A percentile compares a stretch with the other conserved stretches of the same genome.
Conservation (phyloP, 2,329 filamentous ascomycete species). For the Dactylellina leptospora region DNA sequence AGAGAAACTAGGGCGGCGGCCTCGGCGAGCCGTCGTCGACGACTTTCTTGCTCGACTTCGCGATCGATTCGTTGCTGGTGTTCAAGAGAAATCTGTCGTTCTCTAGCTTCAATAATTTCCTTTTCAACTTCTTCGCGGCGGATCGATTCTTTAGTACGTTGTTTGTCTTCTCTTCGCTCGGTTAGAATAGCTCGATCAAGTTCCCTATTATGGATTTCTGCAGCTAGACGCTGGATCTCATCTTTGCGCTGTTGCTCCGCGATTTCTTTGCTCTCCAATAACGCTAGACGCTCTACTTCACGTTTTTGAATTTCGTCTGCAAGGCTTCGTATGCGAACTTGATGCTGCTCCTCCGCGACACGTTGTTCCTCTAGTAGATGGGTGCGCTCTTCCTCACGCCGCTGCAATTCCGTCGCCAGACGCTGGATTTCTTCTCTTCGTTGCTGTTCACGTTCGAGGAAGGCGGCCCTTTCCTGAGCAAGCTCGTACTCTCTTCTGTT, state of each 20-base stretch:
- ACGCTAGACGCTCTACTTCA: conserved; percentile 30
- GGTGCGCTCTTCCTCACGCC: conserved; percentile 40
- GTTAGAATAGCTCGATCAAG: conserved; percentile 44
- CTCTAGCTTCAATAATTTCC: conserved; percentile 31
- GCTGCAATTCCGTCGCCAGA: conserved; percentile 28
- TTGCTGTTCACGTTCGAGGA: conserved; percentile 39
- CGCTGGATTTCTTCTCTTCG: conserved; percentile 44
- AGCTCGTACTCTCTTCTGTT: conserved; percentile 42
- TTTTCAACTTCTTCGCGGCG: conserved; percentile 45
- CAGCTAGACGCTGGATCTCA: conserved; percentile 35
- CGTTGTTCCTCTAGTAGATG: conserved; percentile 37
- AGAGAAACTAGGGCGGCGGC: conserved; percentile 29
- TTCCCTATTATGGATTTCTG: conserved; percentile 42
- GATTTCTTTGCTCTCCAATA: conserved; percentile 43
- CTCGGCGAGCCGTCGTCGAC: conserved; percentile 39
- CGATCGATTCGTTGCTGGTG: conserved; percentile 36
- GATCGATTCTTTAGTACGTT: conserved; percentile 44
- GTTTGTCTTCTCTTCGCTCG: conserved; percentile 42
- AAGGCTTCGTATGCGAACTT: conserved; percentile 30
- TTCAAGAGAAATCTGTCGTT: conserved; percentile 30
- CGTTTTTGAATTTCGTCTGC: conserved; percentile 44
- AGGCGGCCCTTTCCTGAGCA: conserved; percentile 44
- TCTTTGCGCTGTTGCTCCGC: conserved; percentile 48
- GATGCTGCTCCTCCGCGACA: conserved; percentile 27
- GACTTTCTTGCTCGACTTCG: conserved; percentile 45